These are phyloP conservation scores for Phycomyces blakesleeanus DNA, from an alignment of 192 early-diverging fungal genomes.

Conservation along the genomic window DNA sequence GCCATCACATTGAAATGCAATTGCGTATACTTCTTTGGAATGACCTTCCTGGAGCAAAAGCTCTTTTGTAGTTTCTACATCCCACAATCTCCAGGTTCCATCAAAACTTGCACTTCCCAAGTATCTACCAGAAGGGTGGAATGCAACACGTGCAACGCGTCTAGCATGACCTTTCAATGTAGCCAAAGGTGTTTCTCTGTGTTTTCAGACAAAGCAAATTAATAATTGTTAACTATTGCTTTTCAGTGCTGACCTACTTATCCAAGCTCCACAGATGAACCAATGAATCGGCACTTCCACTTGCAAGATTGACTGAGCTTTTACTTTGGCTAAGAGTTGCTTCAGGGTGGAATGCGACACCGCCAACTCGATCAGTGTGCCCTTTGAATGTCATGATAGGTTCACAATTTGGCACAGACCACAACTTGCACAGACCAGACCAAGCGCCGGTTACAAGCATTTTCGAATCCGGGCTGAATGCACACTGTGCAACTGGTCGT, in stretches of 20 bases:
- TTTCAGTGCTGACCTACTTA: conserved; percentile 54
- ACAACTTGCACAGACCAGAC: conserved; percentile 82
- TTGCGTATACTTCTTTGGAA: conserved; percentile 86
- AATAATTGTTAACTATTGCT: conserved; percentile 19
- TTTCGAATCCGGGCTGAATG: conserved; percentile 79
- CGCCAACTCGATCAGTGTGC: conserved; percentile 86
- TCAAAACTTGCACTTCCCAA: conserved; percentile 76
- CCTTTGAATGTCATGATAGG: conserved; percentile 49
- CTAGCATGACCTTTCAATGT: conserved; percentile 76
- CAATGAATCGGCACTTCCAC: conserved; percentile 71
- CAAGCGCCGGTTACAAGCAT: conserved; percentile 79
- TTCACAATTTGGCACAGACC: conserved; percentile 77
- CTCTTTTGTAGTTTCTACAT: conserved; percentile 70
- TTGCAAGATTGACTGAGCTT: conserved; percentile 73
- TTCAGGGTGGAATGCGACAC: conserved; percentile 84
- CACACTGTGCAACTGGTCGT: conserved; percentile 71
- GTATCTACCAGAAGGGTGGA: conserved; percentile 86
- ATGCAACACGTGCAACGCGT: conserved; percentile 81
- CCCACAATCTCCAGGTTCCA: conserved; percentile 96
- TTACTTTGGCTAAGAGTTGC: conserved; percentile 57
- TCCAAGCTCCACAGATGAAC: conserved; percentile 84
- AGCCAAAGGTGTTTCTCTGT: conserved; percentile 64
- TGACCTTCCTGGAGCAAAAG: conserved; percentile 93
- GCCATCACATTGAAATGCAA: conserved; percentile 91
- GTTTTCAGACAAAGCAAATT: not conserved